Conservation (phyloP, 192 early-diverging fungal species). For the Thoreauomyces humboldtii region DNA sequence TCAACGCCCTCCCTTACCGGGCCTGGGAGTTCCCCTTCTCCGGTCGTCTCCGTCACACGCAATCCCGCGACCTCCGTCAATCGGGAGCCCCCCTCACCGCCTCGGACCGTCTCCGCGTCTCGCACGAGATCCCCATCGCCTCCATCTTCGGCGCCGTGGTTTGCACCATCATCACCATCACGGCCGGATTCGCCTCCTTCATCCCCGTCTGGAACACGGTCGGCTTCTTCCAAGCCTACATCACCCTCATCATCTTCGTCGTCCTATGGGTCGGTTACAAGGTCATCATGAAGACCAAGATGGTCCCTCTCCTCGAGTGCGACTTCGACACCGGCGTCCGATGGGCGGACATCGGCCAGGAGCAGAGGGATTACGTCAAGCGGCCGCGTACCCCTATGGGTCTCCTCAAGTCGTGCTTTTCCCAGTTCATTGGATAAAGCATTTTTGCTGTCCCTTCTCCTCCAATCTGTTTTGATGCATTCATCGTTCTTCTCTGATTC, state of each 20-base stretch:
- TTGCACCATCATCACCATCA: conserved; percentile 18
- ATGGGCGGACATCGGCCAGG: conserved; percentile 18
- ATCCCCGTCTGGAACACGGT: not conserved
- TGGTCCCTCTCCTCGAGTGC: conserved; percentile 59
- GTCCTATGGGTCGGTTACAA: conserved; percentile 66
- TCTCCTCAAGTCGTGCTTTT: not conserved
- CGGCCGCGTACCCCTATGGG: not conserved
- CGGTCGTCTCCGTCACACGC: too few relatives aligned
- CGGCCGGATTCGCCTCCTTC: conserved; percentile 11
- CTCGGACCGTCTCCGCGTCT: too few relatives aligned
- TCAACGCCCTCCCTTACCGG: conserved; percentile 34
- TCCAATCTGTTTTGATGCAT: not conserved
- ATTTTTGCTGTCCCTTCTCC: too few relatives aligned
- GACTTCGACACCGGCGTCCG: conserved; percentile 60
- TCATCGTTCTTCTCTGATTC: not conserved
- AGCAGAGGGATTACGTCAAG: conserved; percentile 4
- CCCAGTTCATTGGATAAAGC: conserved; percentile 9
- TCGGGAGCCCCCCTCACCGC: too few relatives aligned
- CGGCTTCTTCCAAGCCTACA: conserved; percentile 15
- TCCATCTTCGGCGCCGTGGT: conserved; percentile 17
- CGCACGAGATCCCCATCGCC: too few relatives aligned
- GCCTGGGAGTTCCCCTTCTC: conserved; percentile 30
- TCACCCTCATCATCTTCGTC: conserved; percentile 65
- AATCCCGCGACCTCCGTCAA: too few relatives aligned
- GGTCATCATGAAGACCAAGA: conserved; percentile 53